Evolutionary conservation across 2,329 filamentous ascomycete genomes (phyloP), one percentile per base, ranked within the genome.

Genomic region (Fonsecaea erecta): DNA sequence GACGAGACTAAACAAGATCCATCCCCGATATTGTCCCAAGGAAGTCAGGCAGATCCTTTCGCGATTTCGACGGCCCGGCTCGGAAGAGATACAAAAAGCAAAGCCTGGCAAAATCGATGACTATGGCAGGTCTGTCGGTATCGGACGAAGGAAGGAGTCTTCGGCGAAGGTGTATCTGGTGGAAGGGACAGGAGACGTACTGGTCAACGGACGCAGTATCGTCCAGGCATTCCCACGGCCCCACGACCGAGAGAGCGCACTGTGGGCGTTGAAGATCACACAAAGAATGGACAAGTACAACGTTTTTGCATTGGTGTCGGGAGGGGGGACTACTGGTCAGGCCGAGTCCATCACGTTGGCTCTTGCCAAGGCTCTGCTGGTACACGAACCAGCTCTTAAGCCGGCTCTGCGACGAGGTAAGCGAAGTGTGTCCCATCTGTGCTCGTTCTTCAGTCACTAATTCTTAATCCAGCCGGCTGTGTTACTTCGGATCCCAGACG

Each of bases 251-350:
- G 95, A 98, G 82, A 97, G 92, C 75, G 94, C 92, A 2, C 82
- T 97, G 3, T 99, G 94, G 94, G 88, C 94, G 7, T 79, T 99
- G 74, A 92, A 93, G 74, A 85, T 88, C 56, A 96, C 93, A 26
- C 84, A 90, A 51, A 84, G 95, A 69, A 79, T 96, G 70, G 93
- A 97, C 83, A 98, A 97, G 79, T 99, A 99, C 83, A 99, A 99
- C 74, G 87, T 97, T 2, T 99, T 92, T 89, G 93, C 89, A 60
- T 80, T 91, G 56, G 91, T 93, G 2, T 84, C 86, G 65, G 95
- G 95, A 62, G 95, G 95, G 71, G 95, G 95, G 72, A 90, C 91
- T 54, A 99, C 95, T 56, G 95, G 95, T 1, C 96, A 99, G 79
- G 94, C 95, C 7, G 95, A 99, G 79, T 93, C 95, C 35, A 86